These are phyloP conservation scores for Trametes villosa DNA, from an alignment of 768 basidiomycete species.

Conservation along the genomic window DNA sequence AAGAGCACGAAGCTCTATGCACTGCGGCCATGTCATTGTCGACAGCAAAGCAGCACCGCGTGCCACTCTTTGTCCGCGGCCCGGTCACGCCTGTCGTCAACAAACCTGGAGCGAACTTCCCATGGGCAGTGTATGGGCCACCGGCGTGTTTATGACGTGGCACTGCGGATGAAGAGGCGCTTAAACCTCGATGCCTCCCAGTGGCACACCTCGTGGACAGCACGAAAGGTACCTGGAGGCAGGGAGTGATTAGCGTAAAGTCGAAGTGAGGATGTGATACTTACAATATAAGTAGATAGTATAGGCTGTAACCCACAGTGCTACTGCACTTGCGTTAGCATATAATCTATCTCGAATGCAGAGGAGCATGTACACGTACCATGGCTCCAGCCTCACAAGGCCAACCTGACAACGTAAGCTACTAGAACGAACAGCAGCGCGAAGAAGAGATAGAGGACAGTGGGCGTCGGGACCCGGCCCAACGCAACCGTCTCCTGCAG, in stretches of 20 bases:
- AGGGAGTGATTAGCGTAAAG: background rate
- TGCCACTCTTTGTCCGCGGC: background rate
- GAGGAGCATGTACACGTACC: background rate
- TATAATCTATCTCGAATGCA: background rate
- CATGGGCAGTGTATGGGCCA: no score
- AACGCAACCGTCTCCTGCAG: slow-evolving; percentile 58
- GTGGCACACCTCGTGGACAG: background rate
- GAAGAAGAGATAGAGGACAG: slow-evolving; percentile 7
- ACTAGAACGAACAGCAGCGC: slow-evolving; percentile 14
- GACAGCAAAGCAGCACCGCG: background rate
- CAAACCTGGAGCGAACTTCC: background rate
- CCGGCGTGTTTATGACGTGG: background rate
- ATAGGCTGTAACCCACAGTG: background rate
- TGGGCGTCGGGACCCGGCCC: slow-evolving; percentile 45
- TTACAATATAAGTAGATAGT: background rate
- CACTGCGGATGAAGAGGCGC: background rate
- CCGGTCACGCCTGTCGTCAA: background rate
- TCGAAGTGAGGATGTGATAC: background rate
- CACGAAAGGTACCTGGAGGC: background rate
- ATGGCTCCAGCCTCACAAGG: background rate
- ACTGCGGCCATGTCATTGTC: background rate
- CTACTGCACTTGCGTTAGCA: background rate
- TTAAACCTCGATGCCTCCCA: background rate
- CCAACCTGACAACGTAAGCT: slow-evolving; percentile 35
- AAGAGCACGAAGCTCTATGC: background rate